Evolutionary conservation across 1,284 basidiomycete genomes (phyloP).

Genomic region (Leccinum fallax): DNA sequence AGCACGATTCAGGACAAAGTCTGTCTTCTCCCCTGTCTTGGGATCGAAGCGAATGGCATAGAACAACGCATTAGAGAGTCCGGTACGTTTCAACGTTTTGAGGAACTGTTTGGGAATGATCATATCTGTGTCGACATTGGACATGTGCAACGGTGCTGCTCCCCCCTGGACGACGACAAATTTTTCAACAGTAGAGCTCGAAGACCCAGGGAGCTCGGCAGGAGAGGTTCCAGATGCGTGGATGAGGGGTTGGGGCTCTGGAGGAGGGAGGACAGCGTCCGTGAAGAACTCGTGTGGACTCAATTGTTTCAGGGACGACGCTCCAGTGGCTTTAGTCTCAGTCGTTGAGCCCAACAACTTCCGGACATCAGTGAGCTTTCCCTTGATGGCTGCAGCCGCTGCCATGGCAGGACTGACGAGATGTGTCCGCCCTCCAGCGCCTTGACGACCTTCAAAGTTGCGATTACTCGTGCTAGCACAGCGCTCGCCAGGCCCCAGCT

Average conservation of each 20-base stretch:
- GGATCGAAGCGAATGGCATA: conserved; percentile 83
- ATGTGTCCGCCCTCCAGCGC: conserved; percentile 90
- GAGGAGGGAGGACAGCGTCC: conserved; percentile 71
- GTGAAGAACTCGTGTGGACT: conserved; percentile 78
- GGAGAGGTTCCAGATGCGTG: conserved; percentile 37
- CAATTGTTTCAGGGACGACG: conserved; percentile 65
- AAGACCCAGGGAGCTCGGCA: conserved; percentile 50
- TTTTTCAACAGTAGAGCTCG: conserved; percentile 69
- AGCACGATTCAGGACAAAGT: conserved; percentile 88
- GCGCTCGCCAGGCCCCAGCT: conserved; percentile 86
- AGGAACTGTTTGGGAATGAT: conserved; percentile 97
- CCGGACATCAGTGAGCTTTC: conserved; percentile 87
- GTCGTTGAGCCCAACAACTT: conserved; percentile 66
- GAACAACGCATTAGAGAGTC: conserved; percentile 89
- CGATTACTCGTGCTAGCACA: conserved; percentile 97
- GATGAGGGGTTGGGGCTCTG: conserved; percentile 50
- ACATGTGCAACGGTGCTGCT: conserved; percentile 86
- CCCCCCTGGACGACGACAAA: conserved; percentile 85
- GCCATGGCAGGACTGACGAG: conserved; percentile 96
- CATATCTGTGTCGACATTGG: conserved; percentile 97
- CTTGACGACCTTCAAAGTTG: conserved; percentile 86
- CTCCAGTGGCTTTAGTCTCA: conserved; percentile 47
- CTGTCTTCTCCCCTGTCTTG: conserved; percentile 77
- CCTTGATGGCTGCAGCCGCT: conserved; percentile 89
- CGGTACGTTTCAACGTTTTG: conserved; percentile 93